phyloP scores from a whole-genome alignment of 2,329 filamentous ascomycete genomes.

The Botryotinia narcissicola region DNA sequence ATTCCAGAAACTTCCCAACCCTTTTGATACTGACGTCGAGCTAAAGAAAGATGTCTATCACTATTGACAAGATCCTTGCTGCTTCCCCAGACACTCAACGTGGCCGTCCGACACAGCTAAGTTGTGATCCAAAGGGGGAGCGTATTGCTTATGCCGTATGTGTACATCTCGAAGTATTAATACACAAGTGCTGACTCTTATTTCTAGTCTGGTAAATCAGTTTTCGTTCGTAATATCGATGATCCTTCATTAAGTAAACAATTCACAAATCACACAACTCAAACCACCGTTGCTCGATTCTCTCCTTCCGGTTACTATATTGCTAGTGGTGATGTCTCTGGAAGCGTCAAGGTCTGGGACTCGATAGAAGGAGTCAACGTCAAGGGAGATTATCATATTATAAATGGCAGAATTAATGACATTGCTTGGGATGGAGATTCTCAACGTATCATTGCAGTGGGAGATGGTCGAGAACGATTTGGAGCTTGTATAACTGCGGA shows the following conservation, averaged over 20 bases:
- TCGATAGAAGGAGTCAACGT: conserved; percentile 79
- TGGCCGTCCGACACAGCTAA: conserved; percentile 86
- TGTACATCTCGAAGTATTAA: conserved; percentile 23
- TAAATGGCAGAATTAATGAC: conserved; percentile 92
- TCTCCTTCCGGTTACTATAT: conserved; percentile 93
- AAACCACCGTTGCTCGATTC: conserved; percentile 91
- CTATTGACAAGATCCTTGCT: conserved; percentile 71
- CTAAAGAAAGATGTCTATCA: conserved; percentile 46
- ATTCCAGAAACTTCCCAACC: not conserved
- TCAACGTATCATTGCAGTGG: conserved; percentile 93
- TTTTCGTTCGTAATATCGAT: conserved; percentile 95
- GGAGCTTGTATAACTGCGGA: conserved; percentile 94
- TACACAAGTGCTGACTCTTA: conserved; percentile 21
- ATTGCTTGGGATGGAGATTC: conserved; percentile 97
- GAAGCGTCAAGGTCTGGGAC: conserved; percentile 90
- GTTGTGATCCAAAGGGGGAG: conserved; percentile 83
- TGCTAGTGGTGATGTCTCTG: conserved; percentile 83
- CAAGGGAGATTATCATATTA: conserved; percentile 90
- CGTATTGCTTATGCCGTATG: conserved; percentile 88
- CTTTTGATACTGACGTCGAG: not conserved
- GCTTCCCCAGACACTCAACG: conserved; percentile 79
- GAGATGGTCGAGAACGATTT: conserved; percentile 89
- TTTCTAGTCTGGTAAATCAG: conserved; percentile 82
- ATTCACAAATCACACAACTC: conserved; percentile 85
- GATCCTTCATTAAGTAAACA: conserved; percentile 80